Percentiles rank a stretch among this genome's conserved stretches.
phyloP scores from a whole-genome alignment of 2,329 filamentous ascomycete genomes.

The Cadophora sp. region DNA sequence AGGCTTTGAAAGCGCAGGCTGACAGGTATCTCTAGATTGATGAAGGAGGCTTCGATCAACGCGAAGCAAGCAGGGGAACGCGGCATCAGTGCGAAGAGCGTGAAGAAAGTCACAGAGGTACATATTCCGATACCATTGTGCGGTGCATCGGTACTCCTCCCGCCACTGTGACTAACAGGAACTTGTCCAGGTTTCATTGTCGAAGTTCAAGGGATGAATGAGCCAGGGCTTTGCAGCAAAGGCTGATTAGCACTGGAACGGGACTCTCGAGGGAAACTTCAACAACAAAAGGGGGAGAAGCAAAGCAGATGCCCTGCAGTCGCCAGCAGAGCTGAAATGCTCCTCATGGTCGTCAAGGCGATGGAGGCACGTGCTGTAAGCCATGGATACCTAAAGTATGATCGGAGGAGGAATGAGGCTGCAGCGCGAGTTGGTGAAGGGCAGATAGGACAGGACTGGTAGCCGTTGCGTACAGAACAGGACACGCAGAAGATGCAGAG shows the following conservation, averaged over 20 bases:
- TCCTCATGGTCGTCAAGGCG: neutral
- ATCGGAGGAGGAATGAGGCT: conserved; percentile 2
- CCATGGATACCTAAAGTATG: neutral
- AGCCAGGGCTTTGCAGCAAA: neutral
- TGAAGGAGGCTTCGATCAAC: conserved; percentile 81
- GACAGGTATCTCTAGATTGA: conserved; percentile 58
- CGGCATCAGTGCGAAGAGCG: conserved; percentile 74
- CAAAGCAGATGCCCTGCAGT: neutral
- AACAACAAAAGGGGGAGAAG: neutral
- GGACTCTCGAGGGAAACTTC: neutral
- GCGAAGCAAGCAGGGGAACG: conserved; percentile 77
- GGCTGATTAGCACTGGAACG: neutral
- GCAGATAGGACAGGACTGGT: neutral
- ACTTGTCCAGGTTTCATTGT: conserved; percentile 1
- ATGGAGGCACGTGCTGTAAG: neutral
- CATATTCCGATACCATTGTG: conserved; percentile 39
- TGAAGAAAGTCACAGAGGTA: conserved; percentile 80
- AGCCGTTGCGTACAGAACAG: neutral
- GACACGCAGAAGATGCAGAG: neutral
- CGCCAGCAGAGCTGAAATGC: neutral
- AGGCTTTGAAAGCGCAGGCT: conserved; percentile 19
- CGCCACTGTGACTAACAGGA: neutral
- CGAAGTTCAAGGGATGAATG: conserved; percentile 20
- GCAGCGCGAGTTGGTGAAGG: neutral
- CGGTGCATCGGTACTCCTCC: neutral